phyloP scores from a whole-genome alignment of 345 rosid genomes.

The Camelina hispida region DNA sequence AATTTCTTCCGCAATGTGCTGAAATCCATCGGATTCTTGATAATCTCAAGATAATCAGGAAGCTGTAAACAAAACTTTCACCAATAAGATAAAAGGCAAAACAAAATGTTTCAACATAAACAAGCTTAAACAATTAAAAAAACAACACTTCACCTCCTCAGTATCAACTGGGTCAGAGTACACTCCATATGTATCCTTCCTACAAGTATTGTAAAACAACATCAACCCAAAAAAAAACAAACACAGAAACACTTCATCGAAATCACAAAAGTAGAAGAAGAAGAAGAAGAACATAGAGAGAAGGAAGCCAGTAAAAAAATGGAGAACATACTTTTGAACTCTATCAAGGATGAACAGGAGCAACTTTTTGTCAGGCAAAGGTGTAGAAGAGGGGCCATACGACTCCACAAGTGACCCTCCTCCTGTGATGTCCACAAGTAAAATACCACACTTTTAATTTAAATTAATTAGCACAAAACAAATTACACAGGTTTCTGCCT shows the following conservation, averaged over 20 bases:
- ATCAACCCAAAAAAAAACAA: slow-evolving; percentile 25
- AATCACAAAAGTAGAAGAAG: slow-evolving; percentile 5
- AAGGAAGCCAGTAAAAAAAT: neutral
- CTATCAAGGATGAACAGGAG: slow-evolving; percentile 93
- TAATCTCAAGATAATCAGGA: slow-evolving; percentile 82
- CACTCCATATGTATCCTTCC: slow-evolving; percentile 94
- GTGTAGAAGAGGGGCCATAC: slow-evolving; percentile 67
- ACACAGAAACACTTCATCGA: no score
- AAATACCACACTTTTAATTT: slow-evolving; percentile 38
- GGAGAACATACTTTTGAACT: slow-evolving; percentile 80
- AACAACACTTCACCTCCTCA: slow-evolving; percentile 57
- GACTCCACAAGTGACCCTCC: slow-evolving; percentile 76
- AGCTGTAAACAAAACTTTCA: slow-evolving; percentile 57
- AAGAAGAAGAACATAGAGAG: no score
- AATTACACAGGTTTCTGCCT: slow-evolving; percentile 34
- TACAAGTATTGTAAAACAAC: slow-evolving; percentile 42
- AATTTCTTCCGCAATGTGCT: slow-evolving; percentile 72
- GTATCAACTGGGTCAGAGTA: slow-evolving; percentile 94
- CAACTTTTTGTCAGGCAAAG: slow-evolving; percentile 97
- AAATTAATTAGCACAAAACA: slow-evolving; percentile 21
- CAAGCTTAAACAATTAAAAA: neutral
- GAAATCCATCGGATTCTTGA: slow-evolving; percentile 91
- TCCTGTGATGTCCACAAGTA: slow-evolving; percentile 68
- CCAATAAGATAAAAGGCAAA: slow-evolving; percentile 6
- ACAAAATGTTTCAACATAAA: neutral